Percentiles rank a stretch among this genome's conserved stretches.
Evolutionary conservation across 2,329 filamentous ascomycete species (phyloP).

Genomic region (Dothideomycetes sp.): DNA sequence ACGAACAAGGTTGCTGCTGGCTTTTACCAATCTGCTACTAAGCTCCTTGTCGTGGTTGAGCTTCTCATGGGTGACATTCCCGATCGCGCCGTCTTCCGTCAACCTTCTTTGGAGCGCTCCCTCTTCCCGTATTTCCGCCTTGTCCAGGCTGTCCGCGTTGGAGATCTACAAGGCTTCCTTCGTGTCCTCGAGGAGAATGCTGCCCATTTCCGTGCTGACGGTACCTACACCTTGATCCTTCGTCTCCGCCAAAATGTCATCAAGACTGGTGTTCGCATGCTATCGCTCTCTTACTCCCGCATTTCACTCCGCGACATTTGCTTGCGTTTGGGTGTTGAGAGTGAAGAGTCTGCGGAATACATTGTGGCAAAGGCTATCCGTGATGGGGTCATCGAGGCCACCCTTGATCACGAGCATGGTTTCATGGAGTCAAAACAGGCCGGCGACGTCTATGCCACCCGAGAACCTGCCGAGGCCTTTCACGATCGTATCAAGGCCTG

Average conservation of each 20-base stretch:
- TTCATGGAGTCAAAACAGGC: conserved; percentile 99
- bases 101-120: conserved; percentile 73
- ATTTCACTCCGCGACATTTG: conserved; percentile 97
- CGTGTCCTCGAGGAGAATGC: conserved; percentile 72
- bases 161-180: conserved; percentile 87
- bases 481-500: conserved; percentile 93
- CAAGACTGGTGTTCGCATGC: conserved; percentile 98
- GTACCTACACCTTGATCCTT: conserved; percentile 89
- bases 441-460: conserved; percentile 89
- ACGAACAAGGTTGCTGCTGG: conserved; percentile 80
- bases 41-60: conserved; percentile 93
- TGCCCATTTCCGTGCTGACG: conserved; percentile 80
- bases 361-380: conserved; percentile 98
- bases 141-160: conserved; percentile 91
- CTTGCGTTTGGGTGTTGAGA: conserved; percentile 83
- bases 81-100: conserved; percentile 86
- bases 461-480: conserved; percentile 93
- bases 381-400: conserved; percentile 93
- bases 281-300: conserved; percentile 93
- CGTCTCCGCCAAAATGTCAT: conserved; percentile 97
- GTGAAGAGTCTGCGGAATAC: conserved; percentile 96
- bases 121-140: conserved; percentile 89
- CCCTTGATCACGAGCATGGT: conserved; percentile 82
- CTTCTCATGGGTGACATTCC: conserved; percentile 98
- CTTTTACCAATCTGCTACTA: conserved; percentile 92